Evolutionary conservation across 257 asterid genomes (phyloP).

Genomic region (Cinchona pubescens): DNA sequence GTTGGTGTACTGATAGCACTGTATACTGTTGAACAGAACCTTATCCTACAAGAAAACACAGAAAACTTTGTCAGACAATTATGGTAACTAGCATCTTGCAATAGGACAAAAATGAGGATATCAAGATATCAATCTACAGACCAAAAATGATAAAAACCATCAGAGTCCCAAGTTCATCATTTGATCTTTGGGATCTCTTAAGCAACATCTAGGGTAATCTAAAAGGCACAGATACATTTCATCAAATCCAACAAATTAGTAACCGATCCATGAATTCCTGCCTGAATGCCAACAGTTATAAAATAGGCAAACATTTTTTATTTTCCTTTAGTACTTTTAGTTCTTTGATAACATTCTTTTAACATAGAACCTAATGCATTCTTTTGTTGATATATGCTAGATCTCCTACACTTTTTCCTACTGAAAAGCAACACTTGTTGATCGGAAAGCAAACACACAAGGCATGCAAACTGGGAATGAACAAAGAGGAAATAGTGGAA

Average conservation of each 20-base stretch:
- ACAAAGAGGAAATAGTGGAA: too few relatives aligned
- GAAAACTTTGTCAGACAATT: slow-evolving; percentile 20
- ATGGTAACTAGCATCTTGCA: not conserved
- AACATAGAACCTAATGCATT: not conserved
- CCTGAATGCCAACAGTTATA: too few relatives aligned
- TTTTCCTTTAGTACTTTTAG: too few relatives aligned
- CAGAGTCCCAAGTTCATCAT: not conserved
- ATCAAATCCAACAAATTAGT: not conserved
- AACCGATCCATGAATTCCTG: not conserved
- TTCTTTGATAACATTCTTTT: not conserved
- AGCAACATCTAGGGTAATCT: not conserved
- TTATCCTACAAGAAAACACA: slow-evolving; percentile 51
- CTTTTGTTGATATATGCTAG: not conserved
- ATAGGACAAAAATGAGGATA: not conserved
- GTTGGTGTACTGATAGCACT: slow-evolving; percentile 49
- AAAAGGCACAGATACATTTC: not conserved
- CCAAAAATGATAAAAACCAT: too few relatives aligned
- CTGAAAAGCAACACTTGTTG: not conserved
- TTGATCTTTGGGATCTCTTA: not conserved
- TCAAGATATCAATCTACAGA: not conserved
- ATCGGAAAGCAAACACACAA: too few relatives aligned
- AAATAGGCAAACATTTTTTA: too few relatives aligned
- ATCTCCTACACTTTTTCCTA: not conserved
- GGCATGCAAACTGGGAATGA: too few relatives aligned
- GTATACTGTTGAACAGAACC: slow-evolving; percentile 51